A percentile compares a stretch with the other conserved stretches of the same genome.
Evolutionary conservation across 495 filamentous ascomycete genomes (phyloP).

Genomic region (Melanomma pulvis-pyrius): DNA sequence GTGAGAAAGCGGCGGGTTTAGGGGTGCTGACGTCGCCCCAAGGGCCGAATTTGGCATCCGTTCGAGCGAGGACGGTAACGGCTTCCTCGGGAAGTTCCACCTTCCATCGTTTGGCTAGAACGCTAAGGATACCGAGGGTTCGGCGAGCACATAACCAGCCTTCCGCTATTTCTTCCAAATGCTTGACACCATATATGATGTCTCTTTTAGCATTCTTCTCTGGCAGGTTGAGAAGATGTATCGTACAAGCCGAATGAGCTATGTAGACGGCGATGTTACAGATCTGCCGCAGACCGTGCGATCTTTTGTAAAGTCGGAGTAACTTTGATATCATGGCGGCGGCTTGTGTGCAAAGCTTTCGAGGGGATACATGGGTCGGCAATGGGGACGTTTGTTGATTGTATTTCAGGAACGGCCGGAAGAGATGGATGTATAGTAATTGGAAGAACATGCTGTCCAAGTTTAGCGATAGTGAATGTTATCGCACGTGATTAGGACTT

Average conservation of each 20-base stretch:
- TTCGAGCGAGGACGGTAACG: constrained; percentile 66
- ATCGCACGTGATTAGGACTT: constrained; percentile 47
- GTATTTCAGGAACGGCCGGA: constrained; percentile 94
- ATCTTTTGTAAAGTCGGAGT: constrained; percentile 88
- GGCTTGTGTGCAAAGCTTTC: constrained; percentile 86
- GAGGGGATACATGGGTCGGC: constrained; percentile 84
- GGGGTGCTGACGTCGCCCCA: constrained; percentile 34
- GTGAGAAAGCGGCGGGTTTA: constrained; percentile 3
- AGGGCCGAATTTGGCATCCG: constrained; percentile 55
- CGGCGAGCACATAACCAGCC: constrained; percentile 89
- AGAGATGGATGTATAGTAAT: constrained; percentile 93
- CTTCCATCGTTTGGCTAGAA: constrained; percentile 86
- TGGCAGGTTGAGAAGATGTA: constrained; percentile 89
- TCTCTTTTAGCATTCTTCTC: constrained; percentile 88
- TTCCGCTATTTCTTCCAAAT: constrained; percentile 94
- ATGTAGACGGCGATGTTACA: constrained; percentile 97
- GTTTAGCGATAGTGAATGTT: constrained; percentile 26
- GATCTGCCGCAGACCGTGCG: constrained; percentile 87
- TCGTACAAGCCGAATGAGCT: constrained; percentile 86
- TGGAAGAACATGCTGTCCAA: constrained; percentile 88
- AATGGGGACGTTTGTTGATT: constrained; percentile 77
- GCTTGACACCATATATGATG: constrained; percentile 85
- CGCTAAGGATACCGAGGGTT: constrained; percentile 80
- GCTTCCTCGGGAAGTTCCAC: constrained; percentile 87
- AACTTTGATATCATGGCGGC: constrained; percentile 87